Conservation (phyloP, 768 basidiomycete genomes). For the Xerocomellus dryophilus region DNA sequence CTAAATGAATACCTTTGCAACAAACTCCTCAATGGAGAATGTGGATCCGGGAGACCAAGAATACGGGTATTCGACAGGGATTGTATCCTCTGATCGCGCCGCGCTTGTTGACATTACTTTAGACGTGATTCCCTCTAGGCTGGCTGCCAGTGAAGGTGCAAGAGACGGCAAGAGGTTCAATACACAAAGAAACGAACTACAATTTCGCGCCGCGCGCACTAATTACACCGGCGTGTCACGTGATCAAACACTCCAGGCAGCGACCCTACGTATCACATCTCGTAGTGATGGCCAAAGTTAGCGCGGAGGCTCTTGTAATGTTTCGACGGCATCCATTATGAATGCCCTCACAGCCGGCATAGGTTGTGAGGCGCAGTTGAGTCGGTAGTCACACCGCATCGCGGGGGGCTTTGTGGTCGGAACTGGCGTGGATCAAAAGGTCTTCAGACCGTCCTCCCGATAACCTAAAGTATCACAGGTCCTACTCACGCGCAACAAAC, state of each 20-base stretch:
- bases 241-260: background rate
- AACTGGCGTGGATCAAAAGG: background rate
- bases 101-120: conserved; percentile 6
- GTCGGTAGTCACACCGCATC: background rate
- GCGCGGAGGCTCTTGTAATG: background rate
- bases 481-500: background rate
- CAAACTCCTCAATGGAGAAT: conserved; percentile 48
- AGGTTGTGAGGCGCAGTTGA: background rate
- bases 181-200: no score
- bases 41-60: conserved; percentile 46
- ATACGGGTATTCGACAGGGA: conserved; percentile 47
- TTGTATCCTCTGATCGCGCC: conserved; percentile 36
- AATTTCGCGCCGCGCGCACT: no score
- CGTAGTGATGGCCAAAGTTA: background rate
- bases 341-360: background rate
- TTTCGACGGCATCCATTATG: background rate
- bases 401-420: background rate
- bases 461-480: background rate
- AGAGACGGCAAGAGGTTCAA: background rate
- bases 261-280: no score
- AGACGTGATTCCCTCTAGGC: background rate
- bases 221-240: background rate
- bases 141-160: background rate
- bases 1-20: conserved; percentile 44
- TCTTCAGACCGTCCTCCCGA: background rate